Conservation (phyloP, 2,329 filamentous ascomycete genomes). For the Fusarium sp. region DNA sequence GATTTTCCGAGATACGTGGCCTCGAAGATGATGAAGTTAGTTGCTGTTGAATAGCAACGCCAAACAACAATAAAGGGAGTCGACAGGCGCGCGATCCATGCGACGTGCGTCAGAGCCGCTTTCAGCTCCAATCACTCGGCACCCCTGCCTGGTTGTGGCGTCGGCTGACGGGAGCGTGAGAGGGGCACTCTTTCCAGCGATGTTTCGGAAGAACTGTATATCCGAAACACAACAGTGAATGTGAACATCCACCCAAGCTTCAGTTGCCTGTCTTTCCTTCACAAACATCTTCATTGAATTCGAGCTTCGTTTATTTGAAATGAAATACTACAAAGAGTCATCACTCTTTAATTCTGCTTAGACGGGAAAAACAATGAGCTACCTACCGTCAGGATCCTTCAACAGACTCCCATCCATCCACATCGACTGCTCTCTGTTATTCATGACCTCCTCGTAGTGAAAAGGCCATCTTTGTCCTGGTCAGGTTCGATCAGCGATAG, state of each 20-base stretch:
- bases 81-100: conserved; percentile 33
- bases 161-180: neutral
- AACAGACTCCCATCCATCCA: neutral
- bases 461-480: neutral
- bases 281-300: neutral
- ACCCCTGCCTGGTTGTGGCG: neutral
- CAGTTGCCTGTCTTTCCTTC: neutral
- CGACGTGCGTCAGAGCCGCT: conserved; percentile 33
- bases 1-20: neutral
- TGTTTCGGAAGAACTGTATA: neutral
- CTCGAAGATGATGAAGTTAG: conserved; percentile 8
- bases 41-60: conserved; percentile 32
- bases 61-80: conserved; percentile 18
- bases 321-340: neutral
- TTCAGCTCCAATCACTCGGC: neutral
- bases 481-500: neutral
- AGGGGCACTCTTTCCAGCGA: neutral
- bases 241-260: neutral
- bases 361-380: neutral
- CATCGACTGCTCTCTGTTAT: neutral
- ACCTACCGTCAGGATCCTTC: neutral
- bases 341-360: neutral
- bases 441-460: neutral
- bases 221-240: neutral
- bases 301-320: neutral